phyloP scores from a whole-genome alignment of 257 asterid genomes.

The Scutellaria minor region DNA sequence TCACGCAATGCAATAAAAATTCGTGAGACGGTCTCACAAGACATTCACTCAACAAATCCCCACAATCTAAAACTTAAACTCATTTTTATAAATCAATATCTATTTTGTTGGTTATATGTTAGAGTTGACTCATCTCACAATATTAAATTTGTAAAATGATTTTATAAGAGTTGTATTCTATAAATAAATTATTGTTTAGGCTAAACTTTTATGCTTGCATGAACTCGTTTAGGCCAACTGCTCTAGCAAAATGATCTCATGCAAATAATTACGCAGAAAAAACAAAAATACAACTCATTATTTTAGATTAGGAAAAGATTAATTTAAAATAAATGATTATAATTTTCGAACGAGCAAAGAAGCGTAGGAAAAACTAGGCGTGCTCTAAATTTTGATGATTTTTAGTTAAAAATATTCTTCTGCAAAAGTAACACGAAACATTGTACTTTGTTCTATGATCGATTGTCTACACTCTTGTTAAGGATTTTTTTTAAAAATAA shows the following conservation, averaged over 20 bases:
- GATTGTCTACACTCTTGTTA: background rate
- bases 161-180: no score
- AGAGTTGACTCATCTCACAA: no score
- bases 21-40: no score
- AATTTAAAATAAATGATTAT: background rate
- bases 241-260: constrained; percentile 26
- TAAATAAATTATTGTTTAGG: constrained; percentile 4
- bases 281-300: background rate
- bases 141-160: no score
- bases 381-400: background rate
- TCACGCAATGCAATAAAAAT: no score
- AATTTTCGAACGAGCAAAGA: background rate
- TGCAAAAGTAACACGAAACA: background rate
- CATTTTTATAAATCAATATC: no score
- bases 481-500: no score
- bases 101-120: no score
- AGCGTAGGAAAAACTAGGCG: background rate
- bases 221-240: constrained; percentile 42
- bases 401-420: background rate
- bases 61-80: no score
- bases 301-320: background rate
- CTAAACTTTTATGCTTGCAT: constrained; percentile 29
- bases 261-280: no score
- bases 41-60: no score
- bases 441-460: background rate